phyloP scores from a whole-genome alignment of 805 yeast genomes.

The Wickerhamomyces bisporus region DNA sequence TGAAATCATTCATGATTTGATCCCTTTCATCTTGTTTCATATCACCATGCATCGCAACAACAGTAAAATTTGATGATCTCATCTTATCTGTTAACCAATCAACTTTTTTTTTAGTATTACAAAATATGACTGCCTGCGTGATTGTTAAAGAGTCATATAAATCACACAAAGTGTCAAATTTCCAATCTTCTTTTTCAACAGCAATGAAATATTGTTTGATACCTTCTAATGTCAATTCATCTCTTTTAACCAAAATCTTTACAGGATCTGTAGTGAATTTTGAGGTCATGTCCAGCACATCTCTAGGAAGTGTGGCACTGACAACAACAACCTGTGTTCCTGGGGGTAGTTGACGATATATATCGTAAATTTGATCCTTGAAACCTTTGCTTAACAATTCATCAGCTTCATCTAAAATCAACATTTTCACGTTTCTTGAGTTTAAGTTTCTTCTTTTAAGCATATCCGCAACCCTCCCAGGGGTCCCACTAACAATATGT shows the following conservation, averaged over 20 bases:
- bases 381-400: conserved; percentile 90
- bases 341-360: conserved; percentile 78
- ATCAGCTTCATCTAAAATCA: conserved; percentile 95
- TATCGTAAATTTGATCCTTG: conserved; percentile 91
- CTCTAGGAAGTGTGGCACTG: conserved; percentile 90
- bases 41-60: conserved; percentile 95
- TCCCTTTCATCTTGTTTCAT: conserved; percentile 95
- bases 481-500: conserved; percentile 94
- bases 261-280: conserved; percentile 93
- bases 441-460: conserved; percentile 74
- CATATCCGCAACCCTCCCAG: conserved; percentile 92
- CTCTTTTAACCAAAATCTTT: conserved; percentile 89
- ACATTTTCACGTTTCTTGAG: conserved; percentile 76
- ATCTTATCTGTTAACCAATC: conserved; percentile 83
- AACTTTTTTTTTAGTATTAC: conserved; percentile 94
- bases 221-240: conserved; percentile 91
- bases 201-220: conserved; percentile 88
- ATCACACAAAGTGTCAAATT: conserved; percentile 91
- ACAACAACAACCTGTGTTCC: conserved; percentile 89
- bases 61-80: conserved; percentile 79
- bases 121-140: conserved; percentile 96
- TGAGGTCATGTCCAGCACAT: conserved; percentile 85
- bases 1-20: conserved; percentile 90
- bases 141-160: conserved; percentile 91
- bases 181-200: conserved; percentile 90